Evolutionary conservation across 352 stramenopile genomes (phyloP), one percentile per base, ranked within the genome.

Genomic region (Globisporangium yorkense): DNA sequence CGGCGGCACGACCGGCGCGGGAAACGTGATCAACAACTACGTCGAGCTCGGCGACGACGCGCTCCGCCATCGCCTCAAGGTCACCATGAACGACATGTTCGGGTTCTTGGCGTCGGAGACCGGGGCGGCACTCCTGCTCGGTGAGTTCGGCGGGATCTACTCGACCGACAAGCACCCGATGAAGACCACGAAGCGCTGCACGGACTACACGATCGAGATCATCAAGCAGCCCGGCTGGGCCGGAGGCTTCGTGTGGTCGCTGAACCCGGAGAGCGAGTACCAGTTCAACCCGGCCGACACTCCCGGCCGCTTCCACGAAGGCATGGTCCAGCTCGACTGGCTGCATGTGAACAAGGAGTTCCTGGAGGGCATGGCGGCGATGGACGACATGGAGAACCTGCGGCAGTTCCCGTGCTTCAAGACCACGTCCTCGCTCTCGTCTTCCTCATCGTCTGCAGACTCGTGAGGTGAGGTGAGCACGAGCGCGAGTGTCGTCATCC

Each of bases 81-180:
- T 51, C 1, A 77, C 68, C 0, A 74, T 70, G 52, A 39, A 75
- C 41, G 53, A 75, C 54, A 77, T 77, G 70, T 77, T 77, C 63
- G 70, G 70, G 8, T 77, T 66, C 45, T 33, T 77, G 15, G 63
- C 65, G 7, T 57, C 54, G 3, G 52, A 65, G 15, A 66, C 61
- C 16, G 67, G 57, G 2, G 50, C 66, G 1, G 67, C 69, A 18
- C 49, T 76, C 15, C 5, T 76, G 20, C 54, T 76, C 9, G 70
- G 70, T 3, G 67, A 77, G 33, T 77, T 77, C 39, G 68, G 67
- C 7, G 70, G 70, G 0, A 46, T 77, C 6, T 77, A 77, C 20
- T 35, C 60, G 3, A 52, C n/a, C 0, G 70, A 77, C 54, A 27
- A 20, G 9, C 70, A 77, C 35, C 67, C 67, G 15, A 54, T 44